phyloP scores from a whole-genome alignment of 805 yeast species.

The Hanseniaspora occidentalis region DNA sequence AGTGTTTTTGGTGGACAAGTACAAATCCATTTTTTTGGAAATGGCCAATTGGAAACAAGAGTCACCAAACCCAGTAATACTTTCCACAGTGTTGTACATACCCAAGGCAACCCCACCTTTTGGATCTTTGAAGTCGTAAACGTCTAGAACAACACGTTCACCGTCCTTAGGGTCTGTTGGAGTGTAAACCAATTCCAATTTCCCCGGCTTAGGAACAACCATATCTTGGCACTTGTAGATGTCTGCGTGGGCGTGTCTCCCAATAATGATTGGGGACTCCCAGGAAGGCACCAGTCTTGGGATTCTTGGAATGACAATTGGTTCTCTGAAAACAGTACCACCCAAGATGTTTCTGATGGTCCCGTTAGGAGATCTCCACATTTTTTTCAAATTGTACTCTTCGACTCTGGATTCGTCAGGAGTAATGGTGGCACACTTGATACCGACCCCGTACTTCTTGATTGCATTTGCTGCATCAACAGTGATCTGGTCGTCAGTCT shows the following conservation, averaged over 20 bases:
- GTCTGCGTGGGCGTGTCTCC: conserved; percentile 80
- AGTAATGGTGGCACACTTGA: conserved; percentile 77
- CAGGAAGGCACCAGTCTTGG: conserved; percentile 71
- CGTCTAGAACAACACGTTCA: conserved; percentile 28
- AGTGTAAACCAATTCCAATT: conserved; percentile 50
- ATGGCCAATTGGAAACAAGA: conserved; percentile 69
- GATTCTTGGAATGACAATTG: conserved; percentile 64
- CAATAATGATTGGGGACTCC: conserved; percentile 74
- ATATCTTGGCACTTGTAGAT: conserved; percentile 74
- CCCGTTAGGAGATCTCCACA: conserved; percentile 84
- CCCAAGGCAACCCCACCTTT: conserved; percentile 59
- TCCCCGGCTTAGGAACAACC: conserved; percentile 49
- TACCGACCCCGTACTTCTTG: conserved; percentile 62
- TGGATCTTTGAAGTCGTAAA: conserved; percentile 48
- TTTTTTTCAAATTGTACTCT: conserved; percentile 59
- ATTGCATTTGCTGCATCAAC: conserved; percentile 69
- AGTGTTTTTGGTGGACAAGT: conserved; percentile 66
- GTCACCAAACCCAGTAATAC: conserved; percentile 67
- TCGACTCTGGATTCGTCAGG: conserved; percentile 73
- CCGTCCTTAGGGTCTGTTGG: conserved; percentile 46
- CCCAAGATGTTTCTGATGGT: conserved; percentile 71
- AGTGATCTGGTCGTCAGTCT: conserved; percentile 64
- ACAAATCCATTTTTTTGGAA: conserved; percentile 48
- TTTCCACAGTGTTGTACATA: conserved; percentile 75
- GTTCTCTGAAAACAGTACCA: conserved; percentile 78